A percentile compares a stretch with the other conserved stretches of the same genome.
Evolutionary conservation across 164 flowering plant genomes (phyloP).

Genomic region (Vitis riparia): DNA sequence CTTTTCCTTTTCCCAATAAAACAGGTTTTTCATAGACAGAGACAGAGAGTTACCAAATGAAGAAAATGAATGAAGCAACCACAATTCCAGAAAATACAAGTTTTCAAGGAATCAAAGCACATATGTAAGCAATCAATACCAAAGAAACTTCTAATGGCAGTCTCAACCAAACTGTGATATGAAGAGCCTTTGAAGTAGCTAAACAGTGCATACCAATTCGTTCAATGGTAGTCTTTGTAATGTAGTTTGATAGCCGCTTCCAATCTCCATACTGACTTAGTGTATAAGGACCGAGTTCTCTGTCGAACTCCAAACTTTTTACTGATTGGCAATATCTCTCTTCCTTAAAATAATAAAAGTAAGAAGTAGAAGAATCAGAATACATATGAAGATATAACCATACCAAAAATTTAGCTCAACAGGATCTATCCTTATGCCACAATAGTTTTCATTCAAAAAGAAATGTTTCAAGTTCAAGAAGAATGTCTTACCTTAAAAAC

Average conservation of each 20-base stretch:
- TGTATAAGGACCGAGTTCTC: constrained; percentile 81
- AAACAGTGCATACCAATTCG: constrained; percentile 49
- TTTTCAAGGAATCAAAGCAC: not conserved
- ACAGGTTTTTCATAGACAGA: too few species aligned
- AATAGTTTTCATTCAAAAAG: not conserved
- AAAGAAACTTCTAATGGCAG: constrained; percentile 3
- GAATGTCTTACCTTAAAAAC: not conserved
- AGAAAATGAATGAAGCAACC: too few species aligned
- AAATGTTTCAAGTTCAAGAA: not conserved
- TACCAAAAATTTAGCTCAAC: not conserved
- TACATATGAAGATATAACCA: not conserved
- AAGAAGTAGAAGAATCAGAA: not conserved
- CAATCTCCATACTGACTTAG: constrained; percentile 64
- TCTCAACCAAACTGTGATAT: not conserved
- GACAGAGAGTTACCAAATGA: too few species aligned
- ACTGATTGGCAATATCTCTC: constrained; percentile 69
- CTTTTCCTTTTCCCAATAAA: too few species aligned
- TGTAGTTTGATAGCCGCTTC: constrained; percentile 69
- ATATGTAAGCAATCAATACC: not conserved
- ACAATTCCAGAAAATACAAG: too few species aligned
- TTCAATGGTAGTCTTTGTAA: constrained; percentile 60
- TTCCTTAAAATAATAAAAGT: constrained; percentile 40
- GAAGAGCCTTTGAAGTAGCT: not conserved
- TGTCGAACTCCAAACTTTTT: constrained; percentile 72
- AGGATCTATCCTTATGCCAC: not conserved